Percentiles rank a stretch among this genome's conserved stretches.
Conservation (phyloP, 2,329 filamentous ascomycete species). For the Septoria linicola region DNA sequence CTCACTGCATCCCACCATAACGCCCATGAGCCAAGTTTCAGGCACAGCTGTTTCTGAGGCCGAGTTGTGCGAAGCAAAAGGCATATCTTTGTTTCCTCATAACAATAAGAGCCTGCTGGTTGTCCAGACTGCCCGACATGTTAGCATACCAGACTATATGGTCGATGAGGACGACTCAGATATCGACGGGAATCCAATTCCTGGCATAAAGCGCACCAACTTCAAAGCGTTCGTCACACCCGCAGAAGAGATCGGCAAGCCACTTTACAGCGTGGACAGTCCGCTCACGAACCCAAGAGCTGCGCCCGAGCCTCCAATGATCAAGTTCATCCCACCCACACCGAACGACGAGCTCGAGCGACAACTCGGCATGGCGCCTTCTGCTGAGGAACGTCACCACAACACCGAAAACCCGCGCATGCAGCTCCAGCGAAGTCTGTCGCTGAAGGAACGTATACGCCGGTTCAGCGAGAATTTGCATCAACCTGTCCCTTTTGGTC, state of each 20-base stretch:
- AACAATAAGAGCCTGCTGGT: conserved; percentile 63
- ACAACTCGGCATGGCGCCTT: conserved; percentile 32
- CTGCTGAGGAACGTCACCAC: not conserved
- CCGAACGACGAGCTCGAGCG: conserved; percentile 49
- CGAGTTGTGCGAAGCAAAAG: conserved; percentile 62
- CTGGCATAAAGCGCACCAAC: conserved; percentile 11
- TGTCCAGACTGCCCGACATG: conserved; percentile 51
- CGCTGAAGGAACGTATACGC: conserved; percentile 46
- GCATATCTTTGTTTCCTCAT: conserved; percentile 61
- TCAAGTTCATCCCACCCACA: conserved; percentile 57
- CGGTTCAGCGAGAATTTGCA: conserved; percentile 49
- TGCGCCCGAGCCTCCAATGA: conserved; percentile 57
- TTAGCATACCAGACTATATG: conserved; percentile 2
- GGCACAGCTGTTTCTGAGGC: conserved; percentile 33
- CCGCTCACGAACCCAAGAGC: conserved; percentile 59
- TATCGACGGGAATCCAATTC: conserved; percentile 6
- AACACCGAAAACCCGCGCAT: conserved; percentile 6
- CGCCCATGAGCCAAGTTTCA: conserved; percentile 31
- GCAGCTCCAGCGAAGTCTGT: conserved; percentile 37
- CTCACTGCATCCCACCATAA: conserved; percentile 27
- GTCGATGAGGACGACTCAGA: conserved; percentile 11
- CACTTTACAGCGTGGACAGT: conserved; percentile 48
- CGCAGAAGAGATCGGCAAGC: conserved; percentile 16
- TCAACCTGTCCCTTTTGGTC: conserved; percentile 41
- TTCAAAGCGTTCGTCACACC: conserved; percentile 25